Conservation (phyloP, 164 flowering plant species). For the Vitis rupestris region DNA sequence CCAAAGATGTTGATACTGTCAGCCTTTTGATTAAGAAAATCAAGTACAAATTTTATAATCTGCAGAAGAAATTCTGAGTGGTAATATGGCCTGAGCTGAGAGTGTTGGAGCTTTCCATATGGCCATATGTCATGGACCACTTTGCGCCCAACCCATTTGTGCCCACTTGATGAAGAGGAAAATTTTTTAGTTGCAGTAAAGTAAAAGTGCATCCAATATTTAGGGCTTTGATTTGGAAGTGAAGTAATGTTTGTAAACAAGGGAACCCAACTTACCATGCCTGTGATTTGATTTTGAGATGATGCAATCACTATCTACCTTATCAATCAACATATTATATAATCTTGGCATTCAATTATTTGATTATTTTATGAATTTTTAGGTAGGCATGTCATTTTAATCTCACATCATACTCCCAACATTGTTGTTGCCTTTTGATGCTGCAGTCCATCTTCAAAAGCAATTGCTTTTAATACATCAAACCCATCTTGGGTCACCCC, state of each 20-base stretch:
- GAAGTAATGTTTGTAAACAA: constrained; percentile 1
- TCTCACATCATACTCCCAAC: constrained; percentile 5
- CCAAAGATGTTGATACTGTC: no score
- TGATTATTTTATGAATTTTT: neutral
- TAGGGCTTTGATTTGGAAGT: neutral
- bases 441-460: constrained; percentile 7
- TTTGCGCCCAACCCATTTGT: neutral
- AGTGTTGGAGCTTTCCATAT: no score
- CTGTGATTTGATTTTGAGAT: constrained; percentile 7
- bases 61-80: no score
- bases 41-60: no score
- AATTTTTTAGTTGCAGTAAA: neutral
- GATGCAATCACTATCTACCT: constrained; percentile 1
- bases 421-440: constrained; percentile 3
- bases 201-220: neutral
- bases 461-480: neutral
- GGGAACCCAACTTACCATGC: constrained; percentile 11
- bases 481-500: no score
- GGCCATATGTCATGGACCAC: neutral
- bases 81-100: no score
- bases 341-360: constrained; percentile 5
- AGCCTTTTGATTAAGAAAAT: no score
- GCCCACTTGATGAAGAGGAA: neutral
- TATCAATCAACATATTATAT: neutral
- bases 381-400: constrained; percentile 16